Percentiles rank a stretch among this genome's conserved stretches.
Conservation (phyloP, 805 yeast genomes). For the Candida ponderosae region DNA sequence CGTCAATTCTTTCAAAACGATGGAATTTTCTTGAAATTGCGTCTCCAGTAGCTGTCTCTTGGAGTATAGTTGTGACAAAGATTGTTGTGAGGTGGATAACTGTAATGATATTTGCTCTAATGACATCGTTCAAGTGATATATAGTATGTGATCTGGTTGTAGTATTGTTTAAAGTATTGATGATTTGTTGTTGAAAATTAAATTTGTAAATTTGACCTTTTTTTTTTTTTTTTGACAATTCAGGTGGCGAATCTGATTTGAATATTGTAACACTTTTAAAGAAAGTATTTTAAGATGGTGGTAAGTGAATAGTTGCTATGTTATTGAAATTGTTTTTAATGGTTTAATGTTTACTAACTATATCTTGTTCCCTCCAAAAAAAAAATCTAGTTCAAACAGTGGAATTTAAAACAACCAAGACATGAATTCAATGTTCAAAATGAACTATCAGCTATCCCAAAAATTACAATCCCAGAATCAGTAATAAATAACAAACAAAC, state of each 20-base stretch:
- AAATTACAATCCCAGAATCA: conserved; percentile 15
- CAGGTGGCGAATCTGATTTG: background rate
- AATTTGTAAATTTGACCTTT: conserved; percentile 1
- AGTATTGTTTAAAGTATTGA: too few species aligned
- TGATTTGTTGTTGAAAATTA: conserved; percentile 2
- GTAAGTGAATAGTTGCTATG: background rate
- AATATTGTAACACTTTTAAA: background rate
- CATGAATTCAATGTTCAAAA: conserved; percentile 33
- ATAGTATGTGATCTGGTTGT: conserved; percentile 8
- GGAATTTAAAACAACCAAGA: conserved; percentile 40
- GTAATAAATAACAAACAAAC: conserved; percentile 1
- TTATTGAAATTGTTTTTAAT: background rate
- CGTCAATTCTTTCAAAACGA: conserved; percentile 77
- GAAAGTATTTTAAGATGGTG: conserved; percentile 1
- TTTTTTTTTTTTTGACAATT: background rate
- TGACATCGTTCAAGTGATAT: conserved; percentile 25
- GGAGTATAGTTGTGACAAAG: conserved; percentile 44
- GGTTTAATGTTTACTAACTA: background rate
- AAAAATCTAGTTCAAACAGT: conserved; percentile 37
- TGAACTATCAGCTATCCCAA: conserved; percentile 21
- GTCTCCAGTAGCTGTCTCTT: conserved; percentile 87
- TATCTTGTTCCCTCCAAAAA: background rate
- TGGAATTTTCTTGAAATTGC: conserved; percentile 88
- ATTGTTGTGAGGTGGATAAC: conserved; percentile 37
- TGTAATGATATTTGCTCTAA: conserved; percentile 37